Conservation (phyloP, 2,329 filamentous ascomycete genomes). For the Penicillium italicum region DNA sequence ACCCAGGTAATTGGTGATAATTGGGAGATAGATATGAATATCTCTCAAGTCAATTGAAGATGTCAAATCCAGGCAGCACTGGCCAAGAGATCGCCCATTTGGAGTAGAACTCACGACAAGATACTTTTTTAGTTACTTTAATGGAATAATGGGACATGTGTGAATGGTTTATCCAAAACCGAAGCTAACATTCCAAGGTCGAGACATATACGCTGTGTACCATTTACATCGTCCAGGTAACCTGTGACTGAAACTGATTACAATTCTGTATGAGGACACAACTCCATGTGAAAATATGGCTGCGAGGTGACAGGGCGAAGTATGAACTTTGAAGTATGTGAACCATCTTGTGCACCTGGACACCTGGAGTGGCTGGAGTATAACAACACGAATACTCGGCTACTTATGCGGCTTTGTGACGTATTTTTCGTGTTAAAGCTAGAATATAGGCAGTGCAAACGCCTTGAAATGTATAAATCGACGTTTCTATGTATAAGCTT, state of each 20-base stretch:
- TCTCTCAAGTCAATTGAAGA: neutral
- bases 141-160: slow-evolving; percentile 1
- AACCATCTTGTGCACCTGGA: neutral
- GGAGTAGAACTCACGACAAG: neutral
- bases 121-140: neutral
- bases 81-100: slow-evolving; percentile 1
- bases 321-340: neutral
- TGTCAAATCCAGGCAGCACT: neutral
- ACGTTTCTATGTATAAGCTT: too few species aligned
- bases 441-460: too few species aligned
- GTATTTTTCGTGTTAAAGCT: too few species aligned
- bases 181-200: slow-evolving; percentile 11
- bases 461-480: too few species aligned
- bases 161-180: slow-evolving; percentile 3
- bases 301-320: neutral
- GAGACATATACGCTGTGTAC: neutral
- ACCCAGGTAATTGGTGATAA: neutral
- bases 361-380: neutral
- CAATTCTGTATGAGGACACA: neutral
- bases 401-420: too few species aligned
- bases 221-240: neutral
- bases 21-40: neutral
- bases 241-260: neutral
- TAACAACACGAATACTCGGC: neutral
- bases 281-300: slow-evolving; percentile 2